Base-by-base conservation (phyloP, 2,329 filamentous ascomycete genomes). In the Pezicula carpinea region DNA sequence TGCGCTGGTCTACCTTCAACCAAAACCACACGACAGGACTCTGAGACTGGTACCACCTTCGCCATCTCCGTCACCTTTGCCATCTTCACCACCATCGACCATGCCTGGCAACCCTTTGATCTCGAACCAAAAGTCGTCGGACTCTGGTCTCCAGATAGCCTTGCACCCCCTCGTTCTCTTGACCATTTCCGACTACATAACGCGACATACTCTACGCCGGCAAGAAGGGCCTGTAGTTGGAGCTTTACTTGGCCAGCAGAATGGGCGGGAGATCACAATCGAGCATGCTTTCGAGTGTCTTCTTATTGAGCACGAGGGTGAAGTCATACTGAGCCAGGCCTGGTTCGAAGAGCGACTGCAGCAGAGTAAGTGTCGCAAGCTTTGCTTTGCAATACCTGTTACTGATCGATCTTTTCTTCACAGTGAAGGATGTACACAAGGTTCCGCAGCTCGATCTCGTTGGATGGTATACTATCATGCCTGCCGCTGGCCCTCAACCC, bases 141-240 rank as follows among this genome's bases (percentile, higher is more conserved):
- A 62, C 43, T 85, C 84, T 17, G 81, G 82, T 43, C 80, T 95
- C 38, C 85, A 89, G 54, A 82, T 90, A 47, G 82, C 90, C 58
- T 81, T 99, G 15, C 93, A 99, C 62, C 93, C 93, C 21, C 83
- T 99, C 41, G 91, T 96, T 44, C 85, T 97, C 56, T 87, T 99
- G 69, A 95, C 87, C 55, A 93, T 99, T 60, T 96, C 92, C 58
- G 93, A 99, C 68, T 95, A 95, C 66, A 90, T 97, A 66, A 95
- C 92, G 49, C 82, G 93, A 50, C 91, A 96, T 67, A 88, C 85
- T 1, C 77, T 96, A 47, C 82, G 93, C 49, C 73, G 82, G 44
- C 83, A 90, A 59, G 66, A 73, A 15, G 87, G 87, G 0, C 89
- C 90, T 14, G 78, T 96, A 15, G 79, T 92, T 3, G 93, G 93